Base-by-base conservation (phyloP, 768 basidiomycete species). In the Rhodocollybia butyracea region DNA sequence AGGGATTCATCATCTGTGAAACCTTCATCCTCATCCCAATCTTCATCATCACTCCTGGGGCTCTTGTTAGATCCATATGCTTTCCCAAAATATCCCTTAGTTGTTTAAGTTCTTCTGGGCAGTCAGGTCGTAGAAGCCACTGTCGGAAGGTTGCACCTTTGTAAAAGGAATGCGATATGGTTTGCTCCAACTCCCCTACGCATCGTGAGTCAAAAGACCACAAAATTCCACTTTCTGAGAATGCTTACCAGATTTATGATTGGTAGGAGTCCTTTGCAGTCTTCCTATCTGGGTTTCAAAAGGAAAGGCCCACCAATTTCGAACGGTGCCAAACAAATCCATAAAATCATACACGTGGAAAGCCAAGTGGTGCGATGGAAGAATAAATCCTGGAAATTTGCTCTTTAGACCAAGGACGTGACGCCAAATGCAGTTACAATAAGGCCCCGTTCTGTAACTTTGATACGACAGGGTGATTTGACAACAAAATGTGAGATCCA, bases 221-320 rank as follows among this genome's bases (percentile, higher is more conserved):
- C 19, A 38, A 24, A 36, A 17, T 11, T 46, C 5, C 15, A 40
- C 15, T 5, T 19, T 6, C 15, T 6, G 5, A 10, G 6, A 40
- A 40, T 27, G 17, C 10, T 32, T 38, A 63, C 68, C 66, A 15
- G 39, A 15, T 42, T 59, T 65, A 32, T 66, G 60, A 53, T 70
- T 70, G 0, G 22, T 63, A 0, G 59, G 65, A 1, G 67, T 51
- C 1, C 31, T 26, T 32, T 69, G 63, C 0, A 70, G 48, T 0
- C 41, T 30, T 0, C 68, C 63, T 34, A 69, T 68, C 1, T 69
- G 32, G 1, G 50, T 38, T 27, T 70, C 56, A 11, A 65, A 67
- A 0, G 63, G 64, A 54, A 64, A 69, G 2, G 57, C 52, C 64
- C 68, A 68, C 64, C 65, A 68, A 40, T 56, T 39, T 17, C 46